Base-by-base conservation (phyloP, 2,329 filamentous ascomycete species). In the Thelonectria olida region DNA sequence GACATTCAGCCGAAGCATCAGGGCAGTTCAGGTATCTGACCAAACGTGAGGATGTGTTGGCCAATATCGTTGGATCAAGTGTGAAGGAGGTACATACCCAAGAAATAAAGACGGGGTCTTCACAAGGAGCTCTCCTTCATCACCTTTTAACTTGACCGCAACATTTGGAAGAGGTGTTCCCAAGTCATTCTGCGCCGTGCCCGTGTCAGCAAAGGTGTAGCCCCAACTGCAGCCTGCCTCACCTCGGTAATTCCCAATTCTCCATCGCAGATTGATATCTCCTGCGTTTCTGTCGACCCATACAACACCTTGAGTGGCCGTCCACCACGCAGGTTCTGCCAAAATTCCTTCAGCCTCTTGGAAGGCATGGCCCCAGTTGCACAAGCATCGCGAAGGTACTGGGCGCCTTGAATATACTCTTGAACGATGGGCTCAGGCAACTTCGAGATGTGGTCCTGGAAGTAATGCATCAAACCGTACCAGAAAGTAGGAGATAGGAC, bases 391-490 rank as follows among this genome's bases (percentile, higher is more conserved):
- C 44, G 44, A 7, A 48, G 23, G 44, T 48, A 28, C 22, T 28
- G 44, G 7, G 27, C 44, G 44, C 44, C 44, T 48, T 48, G 23
- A 27, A 48, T 48, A 19, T 48, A 48, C 44, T 48, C 20, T 48
- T 48, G 23, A 28, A 48, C 22, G 44, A 48, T 34, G 27, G 44
- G 44, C 44, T 48, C 44, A 28, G 44, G 39, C 39, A 42, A 19
- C 19, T 42, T 56, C 3, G 38, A 23, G 10, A 61, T 20, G 22
- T 44, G 13, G 13, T 56, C 42, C 27, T 56, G 38, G 12, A 51
- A 61, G 39, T 56, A 31, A 36, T 61, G 52, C 58, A 61, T 61
- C 58, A 61, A 56, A 9, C 58, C 58, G 31, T 61, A 61, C 58
- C 58, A 61, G 22, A 61, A 61, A 19, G 58, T 61, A 22, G 58